Evolutionary conservation across 768 basidiomycete species (phyloP).

Genomic region (Naganishia kalamii): DNA sequence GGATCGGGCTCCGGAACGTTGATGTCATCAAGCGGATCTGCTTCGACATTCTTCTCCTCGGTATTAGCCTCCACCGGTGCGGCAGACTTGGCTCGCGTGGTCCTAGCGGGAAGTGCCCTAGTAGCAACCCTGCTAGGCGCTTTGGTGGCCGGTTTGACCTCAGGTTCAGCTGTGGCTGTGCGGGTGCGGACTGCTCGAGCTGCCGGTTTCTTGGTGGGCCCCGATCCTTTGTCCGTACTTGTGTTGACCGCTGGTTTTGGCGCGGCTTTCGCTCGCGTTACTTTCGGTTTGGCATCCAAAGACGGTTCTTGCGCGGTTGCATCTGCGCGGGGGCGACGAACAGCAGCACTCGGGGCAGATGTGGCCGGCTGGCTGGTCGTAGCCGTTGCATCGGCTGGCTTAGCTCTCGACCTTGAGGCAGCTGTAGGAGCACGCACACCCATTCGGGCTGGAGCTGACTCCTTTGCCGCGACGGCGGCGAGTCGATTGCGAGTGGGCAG

Average conservation of each 20-base stretch:
- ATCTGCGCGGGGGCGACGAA: neutral
- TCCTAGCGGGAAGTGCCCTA: neutral
- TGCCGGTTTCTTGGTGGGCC: neutral
- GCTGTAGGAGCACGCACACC: neutral
- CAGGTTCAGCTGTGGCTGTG: neutral
- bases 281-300: neutral
- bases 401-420: neutral
- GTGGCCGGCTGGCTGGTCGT: neutral
- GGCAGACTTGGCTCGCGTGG: neutral
- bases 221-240: neutral
- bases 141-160: neutral
- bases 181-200: neutral
- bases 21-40: slow-evolving; percentile 6
- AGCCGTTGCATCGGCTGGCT: neutral
- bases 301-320: neutral
- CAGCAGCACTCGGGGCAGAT: neutral
- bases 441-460: neutral
- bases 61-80: neutral
- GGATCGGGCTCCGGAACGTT: slow-evolving; percentile 11
- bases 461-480: neutral
- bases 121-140: neutral
- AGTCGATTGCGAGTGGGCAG: neutral
- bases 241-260: neutral
- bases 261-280: neutral
- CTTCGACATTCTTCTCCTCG: slow-evolving; percentile 1